A percentile compares a stretch with the other conserved stretches of the same genome.
phyloP scores from a whole-genome alignment of 192 early-diverging fungal genomes.

The Umbelopsis ramanniana region DNA sequence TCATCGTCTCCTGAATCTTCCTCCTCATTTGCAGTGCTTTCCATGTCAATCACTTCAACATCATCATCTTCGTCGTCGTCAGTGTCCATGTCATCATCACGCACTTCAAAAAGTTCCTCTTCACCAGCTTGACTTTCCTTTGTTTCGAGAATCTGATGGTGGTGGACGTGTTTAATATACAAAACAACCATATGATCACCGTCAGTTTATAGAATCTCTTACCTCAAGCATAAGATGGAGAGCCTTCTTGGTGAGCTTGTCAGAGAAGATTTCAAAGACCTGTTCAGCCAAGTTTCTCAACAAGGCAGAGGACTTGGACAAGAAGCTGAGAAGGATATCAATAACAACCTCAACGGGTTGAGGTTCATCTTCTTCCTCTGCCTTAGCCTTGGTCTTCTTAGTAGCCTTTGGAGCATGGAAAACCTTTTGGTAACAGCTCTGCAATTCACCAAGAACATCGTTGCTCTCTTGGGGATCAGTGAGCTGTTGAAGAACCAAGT shows the following conservation, averaged over 20 bases:
- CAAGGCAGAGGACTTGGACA: conserved; percentile 81
- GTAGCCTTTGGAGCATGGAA: conserved; percentile 53
- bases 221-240: conserved; percentile 73
- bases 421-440: conserved; percentile 74
- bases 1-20: conserved; percentile 32
- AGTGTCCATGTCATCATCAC: conserved; percentile 54
- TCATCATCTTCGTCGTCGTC: conserved; percentile 49
- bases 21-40: conserved; percentile 32
- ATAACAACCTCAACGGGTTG: conserved; percentile 92
- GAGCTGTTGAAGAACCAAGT: conserved; percentile 67
- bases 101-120: conserved; percentile 60
- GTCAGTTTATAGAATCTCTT: no score
- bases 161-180: no score
- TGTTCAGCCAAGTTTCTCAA: conserved; percentile 78
- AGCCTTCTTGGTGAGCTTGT: conserved; percentile 71
- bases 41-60: conserved; percentile 40
- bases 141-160: conserved; percentile 49
- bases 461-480: conserved; percentile 67
- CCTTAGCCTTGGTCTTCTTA: conserved; percentile 44
- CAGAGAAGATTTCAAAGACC: conserved; percentile 85
- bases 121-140: conserved; percentile 59
- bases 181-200: no score
- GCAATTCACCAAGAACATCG: conserved; percentile 70
- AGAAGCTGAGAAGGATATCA: conserved; percentile 88
- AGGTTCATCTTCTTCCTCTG: conserved; percentile 63